Base-by-base conservation (phyloP, 768 basidiomycete genomes). In the Lepiota venenata region DNA sequence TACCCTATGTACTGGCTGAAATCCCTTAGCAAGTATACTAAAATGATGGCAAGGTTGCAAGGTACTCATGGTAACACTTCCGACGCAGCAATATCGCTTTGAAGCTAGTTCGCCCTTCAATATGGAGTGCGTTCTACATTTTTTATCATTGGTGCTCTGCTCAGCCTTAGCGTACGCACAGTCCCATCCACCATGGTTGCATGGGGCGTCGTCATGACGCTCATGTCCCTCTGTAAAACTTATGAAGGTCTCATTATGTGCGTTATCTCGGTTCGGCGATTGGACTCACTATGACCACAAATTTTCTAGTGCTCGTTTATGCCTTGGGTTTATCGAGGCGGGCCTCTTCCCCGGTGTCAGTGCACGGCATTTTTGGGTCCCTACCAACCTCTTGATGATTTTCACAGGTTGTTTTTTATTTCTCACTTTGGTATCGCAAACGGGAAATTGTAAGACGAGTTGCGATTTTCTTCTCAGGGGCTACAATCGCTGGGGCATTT, bases 401-500 rank as follows among this genome's bases (percentile, higher is more conserved):
- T n/a, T n/a, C n/a, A n/a, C 27, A 73, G 73, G 65, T 74, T 46
- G 71, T 70, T 0, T 75, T 73, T 54, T 74, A 80, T 66, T 58
- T 83, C 40, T 81, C 80, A 9, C 64, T 81, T 46, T 86, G 84
- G 84, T 82, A 88, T 62, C 75, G 81, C 9, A 71, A 79, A 35
- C 69, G 70, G 48, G 84, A 87, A 60, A 77, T 83, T 40, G 82
- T 79, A 15, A 69, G 67, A 60, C 77, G 84, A 22, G 75, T 84
- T 51, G 81, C 84, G 4, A 71, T 86, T 35, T 85, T 87, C 71
- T 84, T 84, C 64, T 78, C 78, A 16, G 82, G 82, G 36, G 82
- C 83, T 11, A 83, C 81, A 1, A 61, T 80, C 32, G 77, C 82
- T n/a, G 83, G 81, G 16, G 59, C 59, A 21, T 60, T 60, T 20